Evolutionary conservation across 164 flowering plant genomes (phyloP).

Genomic region (Houttuynia cordata): DNA sequence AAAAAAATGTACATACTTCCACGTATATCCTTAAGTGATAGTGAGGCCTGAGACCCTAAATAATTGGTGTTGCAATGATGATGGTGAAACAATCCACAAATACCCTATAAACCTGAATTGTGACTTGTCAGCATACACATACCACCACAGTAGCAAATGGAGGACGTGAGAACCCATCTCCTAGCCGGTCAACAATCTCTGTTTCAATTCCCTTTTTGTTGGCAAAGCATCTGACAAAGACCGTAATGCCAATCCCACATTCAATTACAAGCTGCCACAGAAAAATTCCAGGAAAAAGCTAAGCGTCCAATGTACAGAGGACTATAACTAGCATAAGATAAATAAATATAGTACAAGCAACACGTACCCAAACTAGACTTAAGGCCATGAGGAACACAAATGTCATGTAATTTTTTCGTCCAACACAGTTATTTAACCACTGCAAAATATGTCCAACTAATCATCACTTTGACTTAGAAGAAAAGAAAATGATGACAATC

Average conservation of each 20-base stretch:
- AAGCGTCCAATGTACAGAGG: background rate
- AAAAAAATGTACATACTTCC: too few relatives aligned
- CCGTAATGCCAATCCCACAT: conserved; percentile 64
- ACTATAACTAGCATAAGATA: background rate
- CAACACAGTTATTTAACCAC: conserved; percentile 94
- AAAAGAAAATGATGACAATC: background rate
- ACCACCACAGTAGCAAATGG: conserved; percentile 85
- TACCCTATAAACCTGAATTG: background rate
- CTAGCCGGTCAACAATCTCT: conserved; percentile 57
- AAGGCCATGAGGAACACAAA: conserved; percentile 70
- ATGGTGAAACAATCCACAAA: background rate
- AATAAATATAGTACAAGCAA: background rate
- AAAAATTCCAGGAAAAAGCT: background rate
- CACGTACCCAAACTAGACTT: conserved; percentile 68
- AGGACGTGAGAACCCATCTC: conserved; percentile 66
- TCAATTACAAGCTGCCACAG: conserved; percentile 51
- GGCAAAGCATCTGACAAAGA: conserved; percentile 64
- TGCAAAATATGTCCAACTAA: conserved; percentile 15
- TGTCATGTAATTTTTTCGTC: conserved; percentile 68
- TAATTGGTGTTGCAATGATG: background rate
- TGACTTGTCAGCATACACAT: conserved; percentile 6
- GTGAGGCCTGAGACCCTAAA: background rate
- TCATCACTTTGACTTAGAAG: background rate
- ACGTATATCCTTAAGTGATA: background rate
- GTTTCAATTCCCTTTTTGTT: conserved; percentile 42